A percentile compares a stretch with the other conserved stretches of the same genome.
Evolutionary conservation across 495 filamentous ascomycete genomes (phyloP).

Genomic region (Parachaetomium inaequale): DNA sequence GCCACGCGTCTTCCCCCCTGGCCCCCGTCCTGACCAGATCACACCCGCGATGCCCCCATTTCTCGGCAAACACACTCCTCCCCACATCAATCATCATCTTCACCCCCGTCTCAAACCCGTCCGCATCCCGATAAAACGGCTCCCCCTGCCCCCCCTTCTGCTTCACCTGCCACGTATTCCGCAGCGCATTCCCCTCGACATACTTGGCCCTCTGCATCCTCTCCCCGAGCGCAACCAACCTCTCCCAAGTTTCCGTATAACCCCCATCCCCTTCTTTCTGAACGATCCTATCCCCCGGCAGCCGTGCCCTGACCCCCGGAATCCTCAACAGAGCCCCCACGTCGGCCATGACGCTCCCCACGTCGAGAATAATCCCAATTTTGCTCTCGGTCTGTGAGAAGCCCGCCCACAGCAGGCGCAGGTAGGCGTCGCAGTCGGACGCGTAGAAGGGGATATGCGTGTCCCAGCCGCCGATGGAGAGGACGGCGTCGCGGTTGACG

Average conservation of each 20-base stretch:
- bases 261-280: conserved; percentile 25
- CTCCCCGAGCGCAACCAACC: conserved; percentile 31
- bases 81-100: conserved; percentile 50
- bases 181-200: conserved; percentile 25
- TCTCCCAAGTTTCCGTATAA: conserved; percentile 37
- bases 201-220: conserved; percentile 40
- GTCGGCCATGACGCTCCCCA: conserved; percentile 45
- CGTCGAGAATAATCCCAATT: conserved; percentile 50
- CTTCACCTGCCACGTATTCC: conserved; percentile 52
- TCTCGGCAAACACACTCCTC: conserved; percentile 49
- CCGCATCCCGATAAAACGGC: conserved; percentile 52
- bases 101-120: conserved; percentile 51
- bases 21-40: conserved; percentile 29
- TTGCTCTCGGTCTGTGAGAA: conserved; percentile 46
- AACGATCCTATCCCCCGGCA: conserved; percentile 26
- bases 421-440: conserved; percentile 48
- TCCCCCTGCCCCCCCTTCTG: conserved; percentile 56
- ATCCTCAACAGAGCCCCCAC: conserved; percentile 45
- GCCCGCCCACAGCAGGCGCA: conserved; percentile 51
- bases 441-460: conserved; percentile 57
- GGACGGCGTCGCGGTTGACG: conserved; percentile 50
- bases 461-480: conserved; percentile 58
- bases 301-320: conserved; percentile 24
- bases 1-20: conserved; percentile 36
- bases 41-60: conserved; percentile 49